Evolutionary conservation across 139 green algal species (phyloP), one percentile per base, ranked within the genome.

Genomic region (Asterochloris sp.): DNA sequence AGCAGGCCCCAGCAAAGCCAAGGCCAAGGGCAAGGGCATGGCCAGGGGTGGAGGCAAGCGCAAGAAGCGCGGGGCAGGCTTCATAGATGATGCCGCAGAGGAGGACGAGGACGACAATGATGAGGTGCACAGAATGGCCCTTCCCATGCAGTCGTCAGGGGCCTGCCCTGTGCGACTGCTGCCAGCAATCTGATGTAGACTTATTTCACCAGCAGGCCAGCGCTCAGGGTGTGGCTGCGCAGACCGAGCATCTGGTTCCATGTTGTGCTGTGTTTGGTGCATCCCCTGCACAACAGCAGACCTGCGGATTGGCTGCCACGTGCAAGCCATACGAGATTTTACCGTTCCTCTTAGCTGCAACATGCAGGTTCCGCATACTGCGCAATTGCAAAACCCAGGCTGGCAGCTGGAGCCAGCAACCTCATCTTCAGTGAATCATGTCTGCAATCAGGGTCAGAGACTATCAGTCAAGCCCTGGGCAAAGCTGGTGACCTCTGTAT

Each of bases 1-100:
- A 71, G 17, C 66, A 26, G 66, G 19, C 66, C 66, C 17, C 66
- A 71, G 66, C 17, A 21, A 21, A 8, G 66, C 21, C 66, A 71
- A 21, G 66, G 66, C 21, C 66, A 71, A 21, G 17, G 19, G 66
- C 17, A 23, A 26, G 66, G 66, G 66, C 66, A 71, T 13, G 66
- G 66, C 66, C 21, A 23, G 66, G 17, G 0, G 13, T 23, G 74
- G 80, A 4, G 80, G 81, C 23, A 78, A 85, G 66, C 27, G 29
- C 24, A 29, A 84, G 64, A 85, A 84, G 69, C 86, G 83, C 61
- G 69, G 76, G 14, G 85, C 63, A 63, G 81, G 54, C 24, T 89
- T 89, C 68, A 87, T 91, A 38, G 89, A 91, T 61, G 89, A 92
- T 82, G 89, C 85, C 24, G 87, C 85, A 23, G 89, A 92, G 69